phyloP scores from a whole-genome alignment of 2,329 filamentous ascomycete genomes.

The Exophiala dermatitidis region DNA sequence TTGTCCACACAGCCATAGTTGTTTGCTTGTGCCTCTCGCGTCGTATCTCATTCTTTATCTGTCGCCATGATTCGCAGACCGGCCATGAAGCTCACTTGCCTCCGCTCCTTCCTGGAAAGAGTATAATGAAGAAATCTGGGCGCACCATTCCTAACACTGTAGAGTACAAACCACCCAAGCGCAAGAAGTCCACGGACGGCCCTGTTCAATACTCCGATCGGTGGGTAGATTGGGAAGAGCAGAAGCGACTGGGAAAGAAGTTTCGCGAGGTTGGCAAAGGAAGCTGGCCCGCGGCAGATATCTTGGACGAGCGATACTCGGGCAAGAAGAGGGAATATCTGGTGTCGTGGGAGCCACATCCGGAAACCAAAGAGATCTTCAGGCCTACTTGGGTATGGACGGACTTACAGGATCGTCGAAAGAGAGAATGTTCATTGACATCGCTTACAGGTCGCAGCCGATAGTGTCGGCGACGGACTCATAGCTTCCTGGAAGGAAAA shows the following conservation, averaged over 20 bases:
- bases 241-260: conserved; percentile 6
- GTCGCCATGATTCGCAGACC: conserved; percentile 8
- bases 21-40: neutral
- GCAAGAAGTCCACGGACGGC: conserved; percentile 10
- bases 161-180: conserved; percentile 14
- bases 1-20: neutral
- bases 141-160: conserved; percentile 4
- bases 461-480: conserved; percentile 5
- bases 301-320: conserved; percentile 34
- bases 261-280: conserved; percentile 12
- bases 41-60: neutral
- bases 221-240: conserved; percentile 15
- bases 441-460: neutral
- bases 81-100: conserved; percentile 14
- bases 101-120: conserved; percentile 2
- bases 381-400: conserved; percentile 23
- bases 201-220: neutral
- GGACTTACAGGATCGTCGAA: neutral
- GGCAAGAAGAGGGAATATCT: conserved; percentile 18
- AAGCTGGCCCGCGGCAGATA: conserved; percentile 15
- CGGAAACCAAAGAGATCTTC: conserved; percentile 18
- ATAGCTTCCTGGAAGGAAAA: neutral
- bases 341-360: conserved; percentile 23
- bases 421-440: neutral
- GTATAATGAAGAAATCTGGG: conserved; percentile 21